A percentile compares a stretch with the other conserved stretches of the same genome.
Evolutionary conservation across 352 stramenopile species (phyloP).

Genomic region (Phytophthora sp.): DNA sequence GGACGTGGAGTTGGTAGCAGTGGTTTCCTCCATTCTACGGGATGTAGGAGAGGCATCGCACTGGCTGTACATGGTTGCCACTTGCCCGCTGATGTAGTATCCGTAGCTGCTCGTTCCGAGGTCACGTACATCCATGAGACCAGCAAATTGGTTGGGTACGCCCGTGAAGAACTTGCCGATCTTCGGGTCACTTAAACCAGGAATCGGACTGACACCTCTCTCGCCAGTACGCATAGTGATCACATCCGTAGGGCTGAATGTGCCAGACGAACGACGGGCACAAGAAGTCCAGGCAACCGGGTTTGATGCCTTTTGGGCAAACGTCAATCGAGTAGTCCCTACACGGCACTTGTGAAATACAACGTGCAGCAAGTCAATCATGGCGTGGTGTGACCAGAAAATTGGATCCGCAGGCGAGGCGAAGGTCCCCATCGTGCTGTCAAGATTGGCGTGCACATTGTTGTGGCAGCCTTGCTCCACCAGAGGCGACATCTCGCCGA

Average conservation of each 20-base stretch:
- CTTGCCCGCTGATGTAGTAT: slow-evolving; percentile 52
- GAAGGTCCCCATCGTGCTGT: slow-evolving; percentile 61
- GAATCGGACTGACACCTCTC: slow-evolving; percentile 39
- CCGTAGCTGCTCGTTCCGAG: slow-evolving; percentile 59
- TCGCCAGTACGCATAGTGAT: slow-evolving; percentile 53
- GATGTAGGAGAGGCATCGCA: slow-evolving; percentile 39
- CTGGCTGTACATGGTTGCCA: slow-evolving; percentile 48
- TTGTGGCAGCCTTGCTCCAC: slow-evolving; percentile 70
- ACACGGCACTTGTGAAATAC: slow-evolving; percentile 80
- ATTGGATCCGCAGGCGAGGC: slow-evolving; percentile 61
- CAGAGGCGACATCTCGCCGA: slow-evolving; percentile 56
- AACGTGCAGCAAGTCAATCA: slow-evolving; percentile 65
- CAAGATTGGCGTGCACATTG: slow-evolving; percentile 62
- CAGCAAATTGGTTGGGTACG: slow-evolving; percentile 47
- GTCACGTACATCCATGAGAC: slow-evolving; percentile 53
- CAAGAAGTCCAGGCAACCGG: slow-evolving; percentile 58
- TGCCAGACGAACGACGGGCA: slow-evolving; percentile 38
- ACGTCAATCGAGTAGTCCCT: slow-evolving; percentile 43
- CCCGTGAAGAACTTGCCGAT: slow-evolving; percentile 45
- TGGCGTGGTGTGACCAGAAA: slow-evolving; percentile 82
- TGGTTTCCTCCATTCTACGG: slow-evolving; percentile 26
- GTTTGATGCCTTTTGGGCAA: slow-evolving; percentile 53
- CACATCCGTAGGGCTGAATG: slow-evolving; percentile 54
- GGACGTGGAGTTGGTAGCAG: slow-evolving; percentile 1
- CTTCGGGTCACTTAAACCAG: slow-evolving; percentile 26